Conservation (phyloP, 495 filamentous ascomycete species). For the Penicillium odoratum region DNA sequence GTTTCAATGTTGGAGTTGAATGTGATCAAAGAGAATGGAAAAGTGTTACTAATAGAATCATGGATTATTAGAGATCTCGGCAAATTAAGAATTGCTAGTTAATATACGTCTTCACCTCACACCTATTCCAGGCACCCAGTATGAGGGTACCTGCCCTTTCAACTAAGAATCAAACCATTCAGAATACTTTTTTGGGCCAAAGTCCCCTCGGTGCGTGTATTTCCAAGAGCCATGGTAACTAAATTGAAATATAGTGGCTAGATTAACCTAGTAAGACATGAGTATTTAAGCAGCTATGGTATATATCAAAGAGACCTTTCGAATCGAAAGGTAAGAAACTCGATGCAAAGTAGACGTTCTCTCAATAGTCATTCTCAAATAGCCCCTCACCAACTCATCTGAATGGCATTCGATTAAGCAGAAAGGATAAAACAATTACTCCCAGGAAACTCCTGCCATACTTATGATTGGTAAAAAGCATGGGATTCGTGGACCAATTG, state of each 20-base stretch:
- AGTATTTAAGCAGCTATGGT: constrained; percentile 10
- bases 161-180: no score
- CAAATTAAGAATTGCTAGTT: no score
- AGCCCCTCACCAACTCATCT: constrained; percentile 4
- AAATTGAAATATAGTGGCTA: not conserved
- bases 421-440: not conserved
- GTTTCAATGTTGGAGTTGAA: no score
- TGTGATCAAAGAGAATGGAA: no score
- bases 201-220: no score
- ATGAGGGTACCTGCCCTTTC: no score
- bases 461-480: constrained; percentile 56
- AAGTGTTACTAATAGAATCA: not conserved
- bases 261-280: constrained; percentile 1
- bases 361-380: constrained; percentile 7
- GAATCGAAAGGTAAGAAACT: constrained; percentile 4
- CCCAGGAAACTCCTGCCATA: not conserved
- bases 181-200: no score
- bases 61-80: not conserved
- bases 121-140: no score
- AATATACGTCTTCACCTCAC: no score
- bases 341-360: not conserved
- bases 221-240: no score
- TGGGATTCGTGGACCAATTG: constrained; percentile 58
- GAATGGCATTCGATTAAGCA: not conserved
- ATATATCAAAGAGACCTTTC: constrained; percentile 14